Evolutionary conservation across 208 protist species (phyloP), one percentile per base, ranked within the genome.

Genomic region (Blechomonas ayalai): DNA sequence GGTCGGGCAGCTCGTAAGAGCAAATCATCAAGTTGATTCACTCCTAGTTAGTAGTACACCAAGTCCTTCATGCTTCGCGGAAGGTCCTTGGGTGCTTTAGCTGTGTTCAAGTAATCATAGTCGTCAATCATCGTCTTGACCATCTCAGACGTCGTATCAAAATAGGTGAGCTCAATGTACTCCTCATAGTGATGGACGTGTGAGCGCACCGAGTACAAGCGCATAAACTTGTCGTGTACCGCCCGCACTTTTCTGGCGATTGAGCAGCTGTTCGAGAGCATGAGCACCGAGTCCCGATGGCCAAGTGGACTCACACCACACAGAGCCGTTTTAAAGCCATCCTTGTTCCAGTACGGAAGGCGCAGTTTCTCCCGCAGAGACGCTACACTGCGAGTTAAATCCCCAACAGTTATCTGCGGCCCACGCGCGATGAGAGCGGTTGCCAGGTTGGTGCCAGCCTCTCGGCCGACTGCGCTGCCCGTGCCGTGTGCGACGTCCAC

Each of bases 261-360:
- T 29, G 73, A 73, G 42, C 75, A 94, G 63, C 86, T 92, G 69
- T 98, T 98, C 29, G 75, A 58, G 1, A 98, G 71, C 51, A 88
- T 87, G 19, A 98, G 71, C 45, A 98, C 68, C 8, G 93, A 95
- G 36, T 95, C 59, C 31, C 68, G 67, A 66, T 97, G 92, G 18
- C 82, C 79, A 0, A 96, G 70, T 9, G 95, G 92, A 41, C 92
- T 87, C 24, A 94, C 83, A 1, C 80, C 67, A 55, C 95, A 98
- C 37, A 95, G 54, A 3, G 96, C 95, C 16, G 97, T 92, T 69
- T 98, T 98, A 75, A 97, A 98, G 23, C 92, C 95, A 41, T 98
- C 95, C 29, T 83, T 73, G 57, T 98, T 98, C 95, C 96, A 98
- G 57, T 95, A 83, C 1, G 82, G 71, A 59, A 98, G 73, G 42